Conservation (phyloP, 2,329 filamentous ascomycete species). For the Didymella arachidicola region DNA sequence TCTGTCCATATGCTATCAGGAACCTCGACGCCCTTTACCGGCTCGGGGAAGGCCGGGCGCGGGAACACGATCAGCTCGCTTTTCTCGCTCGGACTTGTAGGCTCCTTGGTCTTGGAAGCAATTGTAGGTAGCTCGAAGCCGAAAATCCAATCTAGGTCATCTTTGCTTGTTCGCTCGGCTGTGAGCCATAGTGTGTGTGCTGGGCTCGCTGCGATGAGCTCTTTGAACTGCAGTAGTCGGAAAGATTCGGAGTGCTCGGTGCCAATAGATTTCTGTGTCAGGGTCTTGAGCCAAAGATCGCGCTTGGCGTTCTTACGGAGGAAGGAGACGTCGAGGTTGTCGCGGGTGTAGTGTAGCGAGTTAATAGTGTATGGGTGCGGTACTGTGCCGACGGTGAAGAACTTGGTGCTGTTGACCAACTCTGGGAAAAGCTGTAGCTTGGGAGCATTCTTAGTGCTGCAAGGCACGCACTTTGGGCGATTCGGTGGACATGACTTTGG, state of each 20-base stretch:
- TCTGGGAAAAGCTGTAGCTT: constrained; percentile 70
- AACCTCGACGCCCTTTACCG: constrained; percentile 59
- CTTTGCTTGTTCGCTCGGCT: constrained; percentile 68
- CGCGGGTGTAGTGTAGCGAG: constrained; percentile 67
- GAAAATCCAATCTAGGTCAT: constrained; percentile 87
- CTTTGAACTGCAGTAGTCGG: constrained; percentile 79
- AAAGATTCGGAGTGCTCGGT: constrained; percentile 67
- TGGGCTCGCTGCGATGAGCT: constrained; percentile 72
- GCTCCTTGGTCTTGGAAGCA: constrained; percentile 61
- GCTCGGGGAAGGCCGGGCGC: constrained; percentile 56
- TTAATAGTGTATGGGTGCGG: constrained; percentile 90
- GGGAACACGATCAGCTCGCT: constrained; percentile 59
- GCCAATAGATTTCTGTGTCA: constrained; percentile 74
- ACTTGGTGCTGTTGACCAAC: constrained; percentile 74
- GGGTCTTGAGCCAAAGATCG: constrained; percentile 77
- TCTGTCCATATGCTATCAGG: constrained; percentile 62
- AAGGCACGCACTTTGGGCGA: constrained; percentile 74
- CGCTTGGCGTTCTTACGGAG: constrained; percentile 69
- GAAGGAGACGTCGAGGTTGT: constrained; percentile 53
- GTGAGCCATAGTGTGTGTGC: constrained; percentile 81
- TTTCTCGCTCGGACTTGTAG: constrained; percentile 65
- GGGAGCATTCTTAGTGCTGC: constrained; percentile 68
- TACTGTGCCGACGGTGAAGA: constrained; percentile 85
- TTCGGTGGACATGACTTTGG: constrained; percentile 87
- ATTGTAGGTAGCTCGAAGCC: constrained; percentile 79